Conservation (phyloP, 2,329 filamentous ascomycete genomes). For the Cylindrodendrum hubeiense region DNA sequence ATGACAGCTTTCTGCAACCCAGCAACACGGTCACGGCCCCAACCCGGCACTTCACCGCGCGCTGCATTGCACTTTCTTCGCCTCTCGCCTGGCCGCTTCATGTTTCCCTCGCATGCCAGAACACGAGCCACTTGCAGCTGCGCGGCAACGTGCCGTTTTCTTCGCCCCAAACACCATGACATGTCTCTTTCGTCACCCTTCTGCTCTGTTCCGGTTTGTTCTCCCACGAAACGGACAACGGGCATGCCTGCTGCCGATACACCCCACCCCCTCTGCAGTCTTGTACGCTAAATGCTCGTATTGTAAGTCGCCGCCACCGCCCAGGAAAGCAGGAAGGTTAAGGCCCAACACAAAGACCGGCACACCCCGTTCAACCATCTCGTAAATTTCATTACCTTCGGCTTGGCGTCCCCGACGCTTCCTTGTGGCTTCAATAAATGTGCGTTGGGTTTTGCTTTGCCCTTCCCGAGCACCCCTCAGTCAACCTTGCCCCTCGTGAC, state of each 20-base stretch:
- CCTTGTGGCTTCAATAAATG: not conserved
- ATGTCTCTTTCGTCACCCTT: slow-evolving; percentile 1
- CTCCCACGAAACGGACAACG: slow-evolving; percentile 1
- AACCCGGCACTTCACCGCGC: slow-evolving; percentile 10
- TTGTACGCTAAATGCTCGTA: not conserved
- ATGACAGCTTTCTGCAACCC: slow-evolving; percentile 35
- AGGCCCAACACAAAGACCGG: no score
- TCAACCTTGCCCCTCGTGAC: not conserved
- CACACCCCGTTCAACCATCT: not conserved
- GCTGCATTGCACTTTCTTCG: not conserved
- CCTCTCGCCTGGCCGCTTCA: not conserved
- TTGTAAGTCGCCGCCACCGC: not conserved
- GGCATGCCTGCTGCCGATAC: not conserved
- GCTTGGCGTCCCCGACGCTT: not conserved
- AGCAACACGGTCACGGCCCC: slow-evolving; percentile 18
- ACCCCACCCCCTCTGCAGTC: not conserved
- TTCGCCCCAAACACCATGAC: slow-evolving; percentile 11
- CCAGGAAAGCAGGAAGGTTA: no score
- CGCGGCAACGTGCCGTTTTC: not conserved
- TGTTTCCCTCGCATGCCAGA: not conserved
- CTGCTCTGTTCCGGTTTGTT: not conserved
- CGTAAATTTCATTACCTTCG: not conserved
- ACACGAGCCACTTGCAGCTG: slow-evolving; percentile 18
- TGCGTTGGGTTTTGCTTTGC: not conserved
- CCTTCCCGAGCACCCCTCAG: not conserved